phyloP scores from a whole-genome alignment of 2,329 filamentous ascomycete genomes.

The Sarocladiaceae sp. region DNA sequence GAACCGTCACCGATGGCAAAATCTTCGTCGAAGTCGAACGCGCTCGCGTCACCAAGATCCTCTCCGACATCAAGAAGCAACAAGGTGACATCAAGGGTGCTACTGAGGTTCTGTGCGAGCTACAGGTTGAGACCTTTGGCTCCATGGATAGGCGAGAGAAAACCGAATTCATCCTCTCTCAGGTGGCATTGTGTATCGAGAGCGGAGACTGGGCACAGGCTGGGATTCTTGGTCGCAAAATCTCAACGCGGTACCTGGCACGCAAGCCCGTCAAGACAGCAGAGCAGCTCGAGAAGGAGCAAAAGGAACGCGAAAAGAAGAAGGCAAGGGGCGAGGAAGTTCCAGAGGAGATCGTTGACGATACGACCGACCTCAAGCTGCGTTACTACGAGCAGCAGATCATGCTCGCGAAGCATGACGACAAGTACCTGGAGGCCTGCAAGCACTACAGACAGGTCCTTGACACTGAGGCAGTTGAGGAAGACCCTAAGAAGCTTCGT shows the following conservation, averaged over 20 bases:
- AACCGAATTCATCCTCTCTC: conserved; percentile 96
- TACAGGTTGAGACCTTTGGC: conserved; percentile 97
- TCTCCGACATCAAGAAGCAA: conserved; percentile 95
- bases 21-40: conserved; percentile 99
- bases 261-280: conserved; percentile 86
- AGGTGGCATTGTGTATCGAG: conserved; percentile 91
- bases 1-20: conserved; percentile 98
- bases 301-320: conserved; percentile 82
- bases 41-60: conserved; percentile 86
- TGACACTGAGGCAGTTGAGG: conserved; percentile 91
- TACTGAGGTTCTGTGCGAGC: conserved; percentile 88
- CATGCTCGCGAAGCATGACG: conserved; percentile 87
- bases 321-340: conserved; percentile 74
- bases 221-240: conserved; percentile 88
- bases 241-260: conserved; percentile 86
- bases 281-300: conserved; percentile 85
- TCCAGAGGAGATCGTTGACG: conserved; percentile 70
- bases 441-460: conserved; percentile 97
- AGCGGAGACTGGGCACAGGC: conserved; percentile 95
- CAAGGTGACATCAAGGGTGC: conserved; percentile 89
- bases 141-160: conserved; percentile 97
- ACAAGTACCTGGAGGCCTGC: conserved; percentile 95
- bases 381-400: conserved; percentile 98
- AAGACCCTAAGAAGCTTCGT: conserved; percentile 77
- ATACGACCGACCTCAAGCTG: conserved; percentile 94